Evolutionary conservation across 2,329 filamentous ascomycete genomes (phyloP), one percentile per base, ranked within the genome.

Genomic region (Neodidymelliopsis sp.): DNA sequence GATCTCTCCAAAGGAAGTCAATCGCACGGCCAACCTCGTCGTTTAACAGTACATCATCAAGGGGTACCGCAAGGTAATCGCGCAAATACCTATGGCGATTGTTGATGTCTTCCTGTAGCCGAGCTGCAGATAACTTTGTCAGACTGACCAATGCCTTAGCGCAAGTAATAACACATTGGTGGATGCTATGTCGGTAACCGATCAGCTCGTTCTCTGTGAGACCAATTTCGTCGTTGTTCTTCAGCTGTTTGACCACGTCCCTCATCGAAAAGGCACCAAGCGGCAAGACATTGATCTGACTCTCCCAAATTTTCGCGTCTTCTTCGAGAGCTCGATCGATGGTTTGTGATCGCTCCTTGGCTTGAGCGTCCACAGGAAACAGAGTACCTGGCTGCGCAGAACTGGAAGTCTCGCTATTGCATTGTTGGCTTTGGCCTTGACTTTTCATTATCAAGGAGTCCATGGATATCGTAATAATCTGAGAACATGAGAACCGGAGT

Each of bases 131-230:
- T 12, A 12, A 7, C 12, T 33, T 31, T 18, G 16, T 23, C 7
- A 30, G 4, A 6, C 23, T 11, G 11, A 40, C 37, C n/a, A 40
- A 18, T 13, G 18, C 27, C 12, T 30, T 40, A 16, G 19, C 15
- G 10, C 28, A 31, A 12, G 15, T 23, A 30, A 23, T 2, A 9
- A 30, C 27, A 22, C 12, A 31, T 31, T 40, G 25, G 37, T 40
- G 27, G 18, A 40, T 40, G 18, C 30, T 31, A 20, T 31, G n/a
- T 10, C 27, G 25, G 18, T 31, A 40, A 24, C 22, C 27, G 6
- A 40, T 31, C 11, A 40, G 37, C 37, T 40, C 37, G 4, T 20
- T 12, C 18, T 40, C 18, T 23, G 37, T 40, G n/a, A 40, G 37
- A 18, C 37, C 37, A 22, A 8, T 40, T 11, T 40, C 30, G n/a